These are phyloP conservation scores for Fusarium miscanthi DNA, from an alignment of 2,329 filamentous ascomycete species.

Conservation along the genomic window DNA sequence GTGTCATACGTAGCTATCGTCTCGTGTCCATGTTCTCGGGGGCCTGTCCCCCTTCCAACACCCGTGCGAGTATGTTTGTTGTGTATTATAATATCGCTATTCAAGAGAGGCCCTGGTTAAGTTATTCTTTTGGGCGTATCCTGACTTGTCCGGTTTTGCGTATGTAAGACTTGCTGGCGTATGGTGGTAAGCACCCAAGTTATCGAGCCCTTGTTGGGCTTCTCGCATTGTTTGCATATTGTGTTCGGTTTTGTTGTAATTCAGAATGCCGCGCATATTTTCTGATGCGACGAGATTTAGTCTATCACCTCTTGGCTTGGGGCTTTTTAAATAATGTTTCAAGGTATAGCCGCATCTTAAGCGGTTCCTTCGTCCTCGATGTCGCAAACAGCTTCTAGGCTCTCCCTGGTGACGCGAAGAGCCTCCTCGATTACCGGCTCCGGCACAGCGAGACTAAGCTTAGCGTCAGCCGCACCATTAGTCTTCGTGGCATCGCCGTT, in stretches of 20 bases:
- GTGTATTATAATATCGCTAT: conserved; percentile 14
- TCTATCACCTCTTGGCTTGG: not conserved
- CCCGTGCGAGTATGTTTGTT: not conserved
- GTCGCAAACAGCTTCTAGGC: conserved; percentile 63
- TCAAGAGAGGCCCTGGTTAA: conserved; percentile 1
- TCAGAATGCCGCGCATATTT: not conserved
- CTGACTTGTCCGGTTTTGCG: not conserved
- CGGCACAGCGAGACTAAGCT: conserved; percentile 65
- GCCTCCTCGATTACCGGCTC: conserved; percentile 70
- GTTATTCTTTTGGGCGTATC: not conserved
- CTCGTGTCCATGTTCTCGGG: conserved; percentile 35
- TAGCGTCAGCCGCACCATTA: conserved; percentile 43
- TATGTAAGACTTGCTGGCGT: not conserved
- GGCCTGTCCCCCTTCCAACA: conserved; percentile 13
- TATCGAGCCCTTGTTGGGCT: not conserved
- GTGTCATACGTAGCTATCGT: conserved; percentile 24
- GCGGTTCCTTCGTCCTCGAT: conserved; percentile 46
- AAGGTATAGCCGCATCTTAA: not conserved
- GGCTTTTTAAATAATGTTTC: not conserved
- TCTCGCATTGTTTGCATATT: not conserved
- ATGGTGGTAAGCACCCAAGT: not conserved
- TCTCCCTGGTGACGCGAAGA: conserved; percentile 68
- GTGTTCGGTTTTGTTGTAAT: not conserved
- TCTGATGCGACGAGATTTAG: not conserved
- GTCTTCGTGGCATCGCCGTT: conserved; percentile 49